Evolutionary conservation across 208 protist genomes (phyloP).

Genomic region (Kentomonas sorsogonicus): DNA sequence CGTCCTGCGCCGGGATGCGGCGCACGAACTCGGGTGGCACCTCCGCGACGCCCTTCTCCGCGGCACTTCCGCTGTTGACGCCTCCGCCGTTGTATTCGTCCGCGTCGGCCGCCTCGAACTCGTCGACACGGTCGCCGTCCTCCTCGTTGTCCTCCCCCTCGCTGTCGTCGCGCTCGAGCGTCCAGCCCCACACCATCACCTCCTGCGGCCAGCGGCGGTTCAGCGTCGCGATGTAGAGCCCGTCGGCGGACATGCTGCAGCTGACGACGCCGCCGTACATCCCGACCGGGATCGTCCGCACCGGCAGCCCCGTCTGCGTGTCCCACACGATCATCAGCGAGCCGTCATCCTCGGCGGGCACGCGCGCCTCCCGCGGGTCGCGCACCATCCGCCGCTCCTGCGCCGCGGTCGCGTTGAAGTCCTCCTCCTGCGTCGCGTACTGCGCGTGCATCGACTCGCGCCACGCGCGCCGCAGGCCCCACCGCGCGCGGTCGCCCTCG

Average conservation of each 20-base stretch:
- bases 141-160: constrained; percentile 16
- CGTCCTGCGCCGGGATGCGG: constrained; percentile 71
- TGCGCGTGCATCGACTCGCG: constrained; percentile 17
- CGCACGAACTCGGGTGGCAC: constrained; percentile 56
- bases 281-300: constrained; percentile 73
- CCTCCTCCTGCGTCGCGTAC: constrained; percentile 19
- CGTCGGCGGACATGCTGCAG: constrained; percentile 87
- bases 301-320: constrained; percentile 64
- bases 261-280: constrained; percentile 79
- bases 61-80: background rate
- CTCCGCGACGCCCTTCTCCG: constrained; percentile 10
- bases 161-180: constrained; percentile 15
- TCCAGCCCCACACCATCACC: constrained; percentile 92
- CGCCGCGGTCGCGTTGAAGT: constrained; percentile 21
- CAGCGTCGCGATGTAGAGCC: constrained; percentile 87
- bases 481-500: constrained; percentile 41
- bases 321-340: constrained; percentile 94
- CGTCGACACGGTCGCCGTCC: constrained; percentile 11
- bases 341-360: constrained; percentile 74
- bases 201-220: constrained; percentile 75
- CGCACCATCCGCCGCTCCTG: constrained; percentile 35
- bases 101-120: constrained; percentile 1
- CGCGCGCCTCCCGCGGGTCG: constrained; percentile 46
- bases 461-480: constrained; percentile 15
- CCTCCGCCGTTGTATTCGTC: constrained; percentile 4